Conservation (phyloP, 176 grass and related monocot species). For the Triticum monococcum region DNA sequence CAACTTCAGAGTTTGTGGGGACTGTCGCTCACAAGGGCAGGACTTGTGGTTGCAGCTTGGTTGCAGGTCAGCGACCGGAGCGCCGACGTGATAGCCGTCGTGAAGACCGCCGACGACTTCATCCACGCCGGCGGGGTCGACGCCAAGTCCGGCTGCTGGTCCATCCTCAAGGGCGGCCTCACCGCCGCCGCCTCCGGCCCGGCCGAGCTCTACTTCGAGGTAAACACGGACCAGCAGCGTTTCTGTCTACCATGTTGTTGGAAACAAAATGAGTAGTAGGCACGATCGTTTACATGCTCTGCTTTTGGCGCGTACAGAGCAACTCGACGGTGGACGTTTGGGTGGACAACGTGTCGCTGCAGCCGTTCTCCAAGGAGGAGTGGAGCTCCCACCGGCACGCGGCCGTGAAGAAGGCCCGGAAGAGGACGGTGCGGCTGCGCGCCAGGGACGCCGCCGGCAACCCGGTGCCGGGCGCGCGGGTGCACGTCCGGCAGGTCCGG, state of each 20-base stretch:
- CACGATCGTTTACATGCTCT: background rate
- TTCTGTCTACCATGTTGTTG: background rate
- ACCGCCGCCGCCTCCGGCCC: constrained; percentile 55
- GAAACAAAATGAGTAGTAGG: too few species aligned
- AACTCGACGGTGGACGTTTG: constrained; percentile 59
- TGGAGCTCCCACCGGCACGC: constrained; percentile 67
- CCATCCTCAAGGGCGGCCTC: constrained; percentile 87
- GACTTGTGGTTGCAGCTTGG: constrained; percentile 49
- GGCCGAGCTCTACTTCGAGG: constrained; percentile 80
- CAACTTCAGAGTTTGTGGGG: background rate
- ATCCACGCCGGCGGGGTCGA: constrained; percentile 51
- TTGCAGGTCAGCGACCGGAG: constrained; percentile 54
- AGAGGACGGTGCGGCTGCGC: constrained; percentile 50
- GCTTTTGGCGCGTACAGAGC: constrained; percentile 43
- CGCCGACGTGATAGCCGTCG: constrained; percentile 52
- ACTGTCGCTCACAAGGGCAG: background rate
- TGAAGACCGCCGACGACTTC: constrained; percentile 58
- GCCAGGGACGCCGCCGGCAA: constrained; percentile 46
- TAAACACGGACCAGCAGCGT: background rate
- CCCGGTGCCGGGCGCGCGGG: constrained; percentile 43
- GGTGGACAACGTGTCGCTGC: constrained; percentile 84
- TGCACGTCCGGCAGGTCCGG: constrained; percentile 47
- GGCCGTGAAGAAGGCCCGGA: constrained; percentile 37
- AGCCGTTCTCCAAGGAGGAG: constrained; percentile 69
- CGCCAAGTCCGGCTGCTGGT: constrained; percentile 76